Base-by-base conservation (phyloP, 768 basidiomycete species). In the Leccinum disarticulatum region DNA sequence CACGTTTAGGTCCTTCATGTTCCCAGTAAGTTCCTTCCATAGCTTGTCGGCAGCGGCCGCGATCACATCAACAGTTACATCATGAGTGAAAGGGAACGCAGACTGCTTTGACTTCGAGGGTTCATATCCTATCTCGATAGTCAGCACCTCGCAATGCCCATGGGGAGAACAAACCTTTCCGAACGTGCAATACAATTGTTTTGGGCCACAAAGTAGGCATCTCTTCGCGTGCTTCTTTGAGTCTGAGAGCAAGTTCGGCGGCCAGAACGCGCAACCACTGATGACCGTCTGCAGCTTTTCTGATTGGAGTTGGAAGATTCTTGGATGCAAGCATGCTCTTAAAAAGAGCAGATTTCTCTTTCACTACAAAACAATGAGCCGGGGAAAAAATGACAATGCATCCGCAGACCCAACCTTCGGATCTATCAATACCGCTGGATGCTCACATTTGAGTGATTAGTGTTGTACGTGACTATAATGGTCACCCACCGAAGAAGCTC, bases 321-420 rank as follows among this genome's bases (percentile, higher is more conserved):
- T 99, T 99, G n/a, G 93, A 89, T 0, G 94, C 93, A 55, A 94
- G 77, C 96, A 98, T 98, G 66, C 91, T 93, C 77, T 97, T 98
- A 62, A 83, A 88, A 31, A 90, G 75, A 0, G 80, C 77, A 15
- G 87, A 80, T 72, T 93, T 93, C 68, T 93, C 91, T 68, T 92
- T 94, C 36, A 98, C 95, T 96, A 14, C 9, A 59, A 55, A 46
- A 35, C 47, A 41, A 43, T 56, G n/a, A 63, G 58, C 15, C n/a
- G 6, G 8, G 52, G 4, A 28, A 47, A 22, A 28, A 3, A 25
- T 15, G 1, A 6, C 1, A 6, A 10, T n/a, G 25, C 9, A 3
- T 1, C 36, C 51, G 22, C 56, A 56, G 25, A 57, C 67, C 72
- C 36, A 54, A 91, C 94, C 93, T 86, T 97, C 95, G 5, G 81